Base-by-base conservation (phyloP, 306 rosid species). In the Prunus mongolica region DNA sequence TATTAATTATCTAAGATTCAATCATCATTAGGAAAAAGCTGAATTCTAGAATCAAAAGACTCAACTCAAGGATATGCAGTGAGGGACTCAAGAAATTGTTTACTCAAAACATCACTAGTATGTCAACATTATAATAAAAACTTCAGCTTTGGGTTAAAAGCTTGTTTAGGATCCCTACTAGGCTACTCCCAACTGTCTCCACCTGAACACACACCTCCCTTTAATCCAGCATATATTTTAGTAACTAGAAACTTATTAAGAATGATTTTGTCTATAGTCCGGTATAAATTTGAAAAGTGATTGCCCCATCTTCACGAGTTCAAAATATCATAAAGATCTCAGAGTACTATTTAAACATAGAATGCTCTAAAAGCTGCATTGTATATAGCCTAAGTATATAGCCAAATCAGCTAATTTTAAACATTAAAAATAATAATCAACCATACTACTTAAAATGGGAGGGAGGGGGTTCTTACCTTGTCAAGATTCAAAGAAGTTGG, bases 401-500 rank as follows among this genome's bases (percentile, higher is more conserved):
- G 68, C 54, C 6, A 82, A 56, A 67, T 82, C 65, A 81, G 80
- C 41, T 30, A 56, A 50, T 28, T 34, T n/a, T 57, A 71, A 71
- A 77, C 9, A 65, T 27, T 27, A 27, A 16, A 16, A 30, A 1
- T 24, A 13, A 10, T 10, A 27, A 27, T 27, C 3, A 27, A 27
- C 28, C 28, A 27, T 2, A 27, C 28, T 27, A 27, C 28, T 27
- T 27, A 3, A 27, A 27, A 27, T 3, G 2, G 28, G 13, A 2
- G n/a, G 20, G 45, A 24, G 58, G 22, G 65, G 12, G 16, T 50
- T 76, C 78, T 62, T 62, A 90, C 97, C 92, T 91, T 94, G 82
- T 94, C 98, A 84, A 90, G 93, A 85, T 94, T 94, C 82, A 94
- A 80, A 80, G 88, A 81, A 78, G 97, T 90, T 56, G 92, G 97